Base-by-base conservation (phyloP, 352 stramenopile species). In the Pythium dissimile region DNA sequence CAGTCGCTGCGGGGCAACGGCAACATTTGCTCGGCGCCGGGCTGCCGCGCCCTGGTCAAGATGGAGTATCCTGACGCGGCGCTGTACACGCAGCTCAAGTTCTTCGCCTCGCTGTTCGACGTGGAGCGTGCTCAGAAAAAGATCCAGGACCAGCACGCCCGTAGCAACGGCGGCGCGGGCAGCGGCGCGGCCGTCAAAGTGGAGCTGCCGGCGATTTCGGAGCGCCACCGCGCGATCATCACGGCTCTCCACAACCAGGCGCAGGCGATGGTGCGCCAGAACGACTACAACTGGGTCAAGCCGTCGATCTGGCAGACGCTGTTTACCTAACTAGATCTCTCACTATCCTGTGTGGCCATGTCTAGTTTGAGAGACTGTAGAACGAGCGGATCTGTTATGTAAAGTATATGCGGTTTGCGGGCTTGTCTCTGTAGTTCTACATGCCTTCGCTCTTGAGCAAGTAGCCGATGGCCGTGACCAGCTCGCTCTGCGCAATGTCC, bases 31-130 rank as follows among this genome's bases (percentile, higher is more conserved):
- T 91, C 97, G 30, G 82, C 83, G 21, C 69, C 66, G 12, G 89
- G 93, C 34, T 99, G 97, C 79, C 94, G 92, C 59, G 95, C 95
- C 12, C 77, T 81, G 3, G 87, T 98, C 39, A 80, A 67, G 28
- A 75, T 92, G 56, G 85, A 98, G 62, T 97, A 91, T 55, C 84
- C 85, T 0, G 94, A 98, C 63, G 84, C 76, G 45, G 73, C 77
- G 16, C 71, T 99, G 20, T 97, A 98, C 60, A 98, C 88, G 18
- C 97, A 99, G 68, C 84, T 99, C 41, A 98, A 99, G 71, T 99
- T 97, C 64, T 95, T 98, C 53, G 92, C 98, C 67, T 91, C 90
- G 23, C 80, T 99, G 9, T 98, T 99, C 54, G 92, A 99, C 69
- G 60, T 97, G 12, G 80, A 96, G 18, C 94, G 88, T 26, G 88